Conservation (phyloP, 2,329 filamentous ascomycete species). For the Colletotrichum brevisporum region DNA sequence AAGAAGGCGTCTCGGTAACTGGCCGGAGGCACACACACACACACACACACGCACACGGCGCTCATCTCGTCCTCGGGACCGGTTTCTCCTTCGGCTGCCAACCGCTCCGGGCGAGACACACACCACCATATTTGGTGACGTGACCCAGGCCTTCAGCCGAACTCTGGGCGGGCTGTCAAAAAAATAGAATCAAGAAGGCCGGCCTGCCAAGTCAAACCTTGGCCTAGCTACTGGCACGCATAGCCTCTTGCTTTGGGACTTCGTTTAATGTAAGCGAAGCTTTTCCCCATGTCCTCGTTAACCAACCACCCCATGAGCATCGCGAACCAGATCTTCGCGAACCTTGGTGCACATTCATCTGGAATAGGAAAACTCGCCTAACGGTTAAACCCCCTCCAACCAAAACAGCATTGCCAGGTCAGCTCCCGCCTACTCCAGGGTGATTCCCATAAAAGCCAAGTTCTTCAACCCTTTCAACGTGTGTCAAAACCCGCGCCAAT, state of each 20-base stretch:
- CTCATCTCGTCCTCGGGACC: slow-evolving; percentile 1
- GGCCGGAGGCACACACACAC: not conserved
- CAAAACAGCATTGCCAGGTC: too few relatives aligned
- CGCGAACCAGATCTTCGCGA: not conserved
- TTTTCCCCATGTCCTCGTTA: not conserved
- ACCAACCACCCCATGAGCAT: not conserved
- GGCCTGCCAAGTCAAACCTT: slow-evolving; percentile 19
- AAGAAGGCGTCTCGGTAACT: not conserved
- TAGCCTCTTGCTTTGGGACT: not conserved
- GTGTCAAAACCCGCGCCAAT: slow-evolving; percentile 8
- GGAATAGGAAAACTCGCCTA: too few relatives aligned
- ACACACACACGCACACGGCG: not conserved
- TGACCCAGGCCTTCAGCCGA: slow-evolving; percentile 9
- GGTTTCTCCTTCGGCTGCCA: not conserved
- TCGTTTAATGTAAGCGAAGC: slow-evolving; percentile 1
- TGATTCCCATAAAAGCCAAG: not conserved
- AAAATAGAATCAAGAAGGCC: not conserved
- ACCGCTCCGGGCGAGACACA: not conserved
- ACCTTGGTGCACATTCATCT: too few relatives aligned
- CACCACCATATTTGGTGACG: not conserved
- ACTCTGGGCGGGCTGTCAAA: not conserved
- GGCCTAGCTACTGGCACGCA: not conserved
- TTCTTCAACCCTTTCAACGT: not conserved
- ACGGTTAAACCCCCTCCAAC: too few relatives aligned
- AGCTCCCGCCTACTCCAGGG: too few relatives aligned